A percentile compares a stretch with the other conserved stretches of the same genome.
phyloP scores from a whole-genome alignment of 2,329 filamentous ascomycete species.

The Trichoderma sp. region DNA sequence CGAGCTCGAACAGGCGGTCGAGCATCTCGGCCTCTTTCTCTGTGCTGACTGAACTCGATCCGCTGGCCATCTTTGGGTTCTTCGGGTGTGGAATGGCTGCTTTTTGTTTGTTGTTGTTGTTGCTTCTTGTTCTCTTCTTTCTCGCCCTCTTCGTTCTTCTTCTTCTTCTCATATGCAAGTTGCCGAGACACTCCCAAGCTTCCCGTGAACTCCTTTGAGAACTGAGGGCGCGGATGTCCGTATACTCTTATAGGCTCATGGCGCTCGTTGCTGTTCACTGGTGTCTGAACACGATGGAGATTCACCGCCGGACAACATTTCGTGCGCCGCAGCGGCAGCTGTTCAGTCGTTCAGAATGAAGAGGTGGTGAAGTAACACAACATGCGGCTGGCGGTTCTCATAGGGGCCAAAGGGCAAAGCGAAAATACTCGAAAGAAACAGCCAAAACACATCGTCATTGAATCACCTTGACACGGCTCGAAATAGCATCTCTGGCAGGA shows the following conservation, averaged over 20 bases:
- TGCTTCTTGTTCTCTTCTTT: background rate
- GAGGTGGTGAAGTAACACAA: conserved; percentile 10
- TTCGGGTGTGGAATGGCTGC: background rate
- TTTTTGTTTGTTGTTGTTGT: too few relatives aligned
- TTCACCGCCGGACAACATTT: background rate
- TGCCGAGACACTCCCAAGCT: background rate
- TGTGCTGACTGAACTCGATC: background rate
- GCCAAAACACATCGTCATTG: background rate
- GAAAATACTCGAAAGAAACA: too few relatives aligned
- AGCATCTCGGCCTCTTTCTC: conserved; percentile 2
- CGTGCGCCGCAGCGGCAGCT: background rate
- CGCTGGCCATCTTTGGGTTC: background rate
- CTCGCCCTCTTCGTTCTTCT: background rate
- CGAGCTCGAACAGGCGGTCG: conserved; percentile 7
- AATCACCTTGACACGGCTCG: background rate
- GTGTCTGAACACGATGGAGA: background rate
- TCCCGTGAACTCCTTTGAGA: background rate
- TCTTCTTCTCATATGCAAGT: background rate
- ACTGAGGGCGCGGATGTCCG: background rate
- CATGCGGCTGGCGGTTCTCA: background rate
- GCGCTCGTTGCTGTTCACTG: background rate
- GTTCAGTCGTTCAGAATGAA: background rate
- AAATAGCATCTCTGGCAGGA: background rate
- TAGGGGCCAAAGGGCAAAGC: background rate
- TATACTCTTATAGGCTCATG: background rate